Base-by-base conservation (phyloP, 2,329 filamentous ascomycete genomes). In the Fusarium miscanthi region DNA sequence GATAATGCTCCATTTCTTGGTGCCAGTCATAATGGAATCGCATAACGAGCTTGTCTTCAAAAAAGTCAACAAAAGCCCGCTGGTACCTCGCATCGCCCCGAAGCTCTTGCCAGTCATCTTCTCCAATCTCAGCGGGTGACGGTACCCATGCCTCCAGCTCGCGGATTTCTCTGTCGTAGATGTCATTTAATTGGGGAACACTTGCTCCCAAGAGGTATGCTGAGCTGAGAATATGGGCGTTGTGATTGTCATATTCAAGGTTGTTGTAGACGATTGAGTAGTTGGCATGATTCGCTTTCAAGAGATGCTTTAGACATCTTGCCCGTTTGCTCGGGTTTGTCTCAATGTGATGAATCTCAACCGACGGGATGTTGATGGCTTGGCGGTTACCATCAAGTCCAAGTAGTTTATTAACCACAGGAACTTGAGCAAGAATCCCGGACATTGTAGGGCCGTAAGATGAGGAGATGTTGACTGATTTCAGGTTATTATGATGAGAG, bases 271-370 rank as follows among this genome's bases (percentile, higher is more conserved):
- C 83, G 74, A 98, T 91, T 37, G 94, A 90, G 82, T 97, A 89
- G 80, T 96, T 97, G 74, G 92, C 91, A 83, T 99, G 96, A 80
- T 98, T 98, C 58, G 95, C 92, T 81, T 93, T 94, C 68, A 99
- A 82, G 19, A 99, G 86, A 82, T 98, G 94, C 84, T 97, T 98
- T 69, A 99, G 86, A 25, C 93, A 93, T 69, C 95, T 87, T 23
- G 92, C 90, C 63, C 93, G 87, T 81, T 94, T 95, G 79, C 97
- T 94, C 13, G 91, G 87, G 52, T 90, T 87, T 9, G 91, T 92
- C 83, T 98, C 95, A 76, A 97, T 88, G 80, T 93, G 89, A 82
- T 97, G 90, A 63, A 94, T 86, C 72, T 93, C 85, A 61, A 95
- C 91, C 0, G 92, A 85, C 13, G 92, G 86, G 11, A 98, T 79